Percentiles rank a stretch among this genome's conserved stretches.
These are phyloP conservation scores for Thermothielavioides terrestris DNA, from an alignment of 495 filamentous ascomycete genomes.

Conservation along the genomic window DNA sequence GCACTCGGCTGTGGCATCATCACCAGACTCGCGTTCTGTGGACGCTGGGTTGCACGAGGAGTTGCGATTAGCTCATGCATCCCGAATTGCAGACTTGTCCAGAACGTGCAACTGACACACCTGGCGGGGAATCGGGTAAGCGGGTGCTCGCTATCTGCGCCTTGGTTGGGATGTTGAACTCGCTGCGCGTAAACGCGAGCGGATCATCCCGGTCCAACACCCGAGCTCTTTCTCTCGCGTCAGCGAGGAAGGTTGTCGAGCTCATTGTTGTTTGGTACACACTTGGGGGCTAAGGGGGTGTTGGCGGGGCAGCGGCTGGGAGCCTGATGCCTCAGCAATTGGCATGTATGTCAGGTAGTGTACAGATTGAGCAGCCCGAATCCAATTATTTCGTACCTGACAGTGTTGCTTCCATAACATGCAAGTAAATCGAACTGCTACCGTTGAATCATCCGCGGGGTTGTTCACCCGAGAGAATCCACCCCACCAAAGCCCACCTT, in stretches of 20 bases:
- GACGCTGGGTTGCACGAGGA: background rate
- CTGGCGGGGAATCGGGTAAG: conserved; percentile 35
- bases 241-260: conserved; percentile 2
- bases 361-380: no score
- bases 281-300: background rate
- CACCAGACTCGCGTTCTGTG: background rate
- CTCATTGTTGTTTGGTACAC: conserved; percentile 7
- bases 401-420: no score
- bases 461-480: background rate
- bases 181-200: conserved; percentile 56
- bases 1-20: conserved; percentile 34
- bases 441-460: no score
- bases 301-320: background rate
- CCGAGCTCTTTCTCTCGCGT: conserved; percentile 11
- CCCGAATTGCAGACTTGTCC: background rate
- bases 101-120: conserved; percentile 15
- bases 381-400: no score
- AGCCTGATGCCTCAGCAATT: no score
- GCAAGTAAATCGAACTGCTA: no score
- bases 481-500: background rate
- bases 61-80: conserved; percentile 2
- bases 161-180: conserved; percentile 82
- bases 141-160: conserved; percentile 62
- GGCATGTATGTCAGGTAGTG: background rate
- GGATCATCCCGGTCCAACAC: conserved; percentile 59